Evolutionary conservation across 2,329 filamentous ascomycete genomes (phyloP).

Genomic region (Lomentospora prolificans): DNA sequence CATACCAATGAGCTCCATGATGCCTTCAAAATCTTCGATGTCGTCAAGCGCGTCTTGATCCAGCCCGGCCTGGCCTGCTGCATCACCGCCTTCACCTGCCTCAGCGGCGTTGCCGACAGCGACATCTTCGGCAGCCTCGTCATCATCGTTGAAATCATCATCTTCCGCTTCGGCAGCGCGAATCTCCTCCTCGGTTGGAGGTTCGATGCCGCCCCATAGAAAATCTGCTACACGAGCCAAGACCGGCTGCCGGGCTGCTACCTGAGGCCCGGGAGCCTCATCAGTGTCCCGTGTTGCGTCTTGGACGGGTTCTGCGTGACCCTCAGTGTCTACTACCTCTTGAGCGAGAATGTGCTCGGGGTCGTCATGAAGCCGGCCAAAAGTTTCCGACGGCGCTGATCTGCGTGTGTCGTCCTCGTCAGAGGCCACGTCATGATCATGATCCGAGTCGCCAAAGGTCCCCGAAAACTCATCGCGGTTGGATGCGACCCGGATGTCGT

Average conservation of each 20-base stretch:
- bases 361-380: background rate
- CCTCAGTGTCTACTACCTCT: background rate
- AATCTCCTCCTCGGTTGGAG: constrained; percentile 18
- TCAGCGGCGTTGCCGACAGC: constrained; percentile 31
- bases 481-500: background rate
- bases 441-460: background rate
- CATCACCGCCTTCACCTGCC: constrained; percentile 29
- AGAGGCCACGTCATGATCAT: background rate
- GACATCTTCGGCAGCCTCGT: constrained; percentile 25
- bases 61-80: constrained; percentile 30
- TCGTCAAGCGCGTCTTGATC: constrained; percentile 73
- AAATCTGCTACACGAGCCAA: constrained; percentile 38
- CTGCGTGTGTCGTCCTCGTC: background rate
- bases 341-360: background rate
- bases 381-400: background rate
- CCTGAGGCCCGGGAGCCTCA: constrained; percentile 5
- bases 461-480: background rate
- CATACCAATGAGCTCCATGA: constrained; percentile 94
- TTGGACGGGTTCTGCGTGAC: background rate
- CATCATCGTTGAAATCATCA: background rate
- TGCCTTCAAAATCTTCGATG: constrained; percentile 88
- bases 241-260: background rate
- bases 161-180: constrained; percentile 51
- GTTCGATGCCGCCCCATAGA: constrained; percentile 49
- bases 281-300: constrained; percentile 9